phyloP scores from a whole-genome alignment of 2,329 filamentous ascomycete genomes.

The Hymenoscyphus repandus region DNA sequence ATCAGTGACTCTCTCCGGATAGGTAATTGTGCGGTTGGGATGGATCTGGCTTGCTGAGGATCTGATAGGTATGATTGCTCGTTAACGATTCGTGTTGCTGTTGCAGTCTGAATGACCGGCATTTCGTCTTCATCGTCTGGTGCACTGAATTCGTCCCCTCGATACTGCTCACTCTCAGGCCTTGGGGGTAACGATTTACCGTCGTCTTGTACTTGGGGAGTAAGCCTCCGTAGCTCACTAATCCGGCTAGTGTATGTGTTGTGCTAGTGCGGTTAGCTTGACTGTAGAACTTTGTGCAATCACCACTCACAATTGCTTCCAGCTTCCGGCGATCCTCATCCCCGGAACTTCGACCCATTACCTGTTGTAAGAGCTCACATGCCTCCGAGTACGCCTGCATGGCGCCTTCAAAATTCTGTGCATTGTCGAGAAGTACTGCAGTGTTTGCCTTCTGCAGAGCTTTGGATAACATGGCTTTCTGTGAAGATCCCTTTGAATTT shows the following conservation, averaged over 20 bases:
- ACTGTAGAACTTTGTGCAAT: background rate
- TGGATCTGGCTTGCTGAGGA: constrained; percentile 19
- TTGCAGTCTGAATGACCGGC: constrained; percentile 47
- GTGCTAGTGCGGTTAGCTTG: constrained; percentile 47
- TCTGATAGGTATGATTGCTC: constrained; percentile 28
- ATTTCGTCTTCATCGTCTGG: constrained; percentile 39
- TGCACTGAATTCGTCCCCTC: constrained; percentile 32
- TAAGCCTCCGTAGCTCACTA: constrained; percentile 73
- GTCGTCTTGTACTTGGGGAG: constrained; percentile 47
- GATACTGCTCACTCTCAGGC: constrained; percentile 58
- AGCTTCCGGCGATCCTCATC: constrained; percentile 87
- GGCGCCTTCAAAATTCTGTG: constrained; percentile 87
- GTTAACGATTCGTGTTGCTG: constrained; percentile 46
- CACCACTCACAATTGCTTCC: constrained; percentile 76
- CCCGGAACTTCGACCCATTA: constrained; percentile 76
- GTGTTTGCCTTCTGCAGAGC: constrained; percentile 94
- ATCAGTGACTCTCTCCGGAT: constrained; percentile 32
- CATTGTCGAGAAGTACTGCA: constrained; percentile 92
- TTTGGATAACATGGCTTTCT: constrained; percentile 96
- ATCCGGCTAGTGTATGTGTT: constrained; percentile 89
- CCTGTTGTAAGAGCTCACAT: constrained; percentile 79
- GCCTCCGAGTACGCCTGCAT: constrained; percentile 88
- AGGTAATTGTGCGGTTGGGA: constrained; percentile 27
- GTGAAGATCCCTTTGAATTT: constrained; percentile 51
- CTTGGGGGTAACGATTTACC: constrained; percentile 73